phyloP scores from a whole-genome alignment of 73 alveolate species.

The Stentor roeselii region DNA sequence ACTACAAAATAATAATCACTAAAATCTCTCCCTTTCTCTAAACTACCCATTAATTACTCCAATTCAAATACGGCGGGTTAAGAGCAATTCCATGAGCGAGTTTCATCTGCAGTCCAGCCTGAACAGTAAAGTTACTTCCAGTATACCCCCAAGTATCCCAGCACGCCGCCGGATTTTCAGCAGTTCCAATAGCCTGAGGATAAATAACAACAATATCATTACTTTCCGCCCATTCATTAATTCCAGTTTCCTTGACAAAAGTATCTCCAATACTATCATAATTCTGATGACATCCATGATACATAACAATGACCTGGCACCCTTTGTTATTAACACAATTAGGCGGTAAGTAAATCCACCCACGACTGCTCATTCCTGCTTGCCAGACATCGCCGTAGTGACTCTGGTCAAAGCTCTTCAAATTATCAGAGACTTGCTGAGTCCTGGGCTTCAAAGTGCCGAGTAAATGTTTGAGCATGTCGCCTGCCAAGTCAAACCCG shows the following conservation, averaged over 20 bases:
- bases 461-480: constrained; percentile 7
- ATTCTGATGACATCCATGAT: constrained; percentile 51
- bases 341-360: constrained; percentile 41
- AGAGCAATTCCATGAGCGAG: constrained; percentile 16
- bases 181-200: constrained; percentile 35
- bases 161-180: constrained; percentile 38
- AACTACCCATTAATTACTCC: no score
- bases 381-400: constrained; percentile 12
- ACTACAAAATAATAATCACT: no score
- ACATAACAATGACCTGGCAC: constrained; percentile 37
- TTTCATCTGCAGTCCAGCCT: constrained; percentile 35
- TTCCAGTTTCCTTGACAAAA: constrained; percentile 35
- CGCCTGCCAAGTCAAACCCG: no score
- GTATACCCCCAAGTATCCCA: constrained; percentile 59
- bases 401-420: constrained; percentile 21
- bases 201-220: constrained; percentile 42
- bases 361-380: constrained; percentile 7
- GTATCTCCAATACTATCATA: constrained; percentile 24
- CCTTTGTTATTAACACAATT: constrained; percentile 28
- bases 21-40: no score
- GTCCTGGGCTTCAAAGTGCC: constrained; percentile 10
- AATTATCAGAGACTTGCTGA: neutral
- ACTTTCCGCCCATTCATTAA: constrained; percentile 47
- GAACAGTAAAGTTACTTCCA: constrained; percentile 26
- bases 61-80: no score